These are phyloP conservation scores for Fagus sylvatica DNA, from an alignment of 306 rosid genomes.

Conservation along the genomic window DNA sequence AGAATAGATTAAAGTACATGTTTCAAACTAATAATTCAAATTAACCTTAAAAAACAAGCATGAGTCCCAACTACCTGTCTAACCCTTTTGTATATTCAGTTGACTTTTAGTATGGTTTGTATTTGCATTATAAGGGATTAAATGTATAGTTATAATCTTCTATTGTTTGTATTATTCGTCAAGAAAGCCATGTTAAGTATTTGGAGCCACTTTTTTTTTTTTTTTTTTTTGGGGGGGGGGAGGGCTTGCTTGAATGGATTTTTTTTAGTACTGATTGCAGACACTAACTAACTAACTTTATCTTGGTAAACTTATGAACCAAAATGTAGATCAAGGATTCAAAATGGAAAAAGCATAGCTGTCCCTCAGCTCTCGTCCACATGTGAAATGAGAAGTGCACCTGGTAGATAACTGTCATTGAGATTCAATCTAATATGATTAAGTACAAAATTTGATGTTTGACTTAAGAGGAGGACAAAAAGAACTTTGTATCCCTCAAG, in stretches of 20 bases:
- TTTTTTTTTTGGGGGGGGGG: not conserved
- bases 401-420: not conserved
- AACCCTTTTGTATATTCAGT: conserved; percentile 6
- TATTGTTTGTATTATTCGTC: not conserved
- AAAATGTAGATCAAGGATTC: not conserved
- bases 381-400: not conserved
- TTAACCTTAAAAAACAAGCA: not conserved
- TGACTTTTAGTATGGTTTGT: conserved; percentile 16
- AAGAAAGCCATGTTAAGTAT: conserved; percentile 9
- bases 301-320: not conserved
- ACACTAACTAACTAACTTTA: not conserved
- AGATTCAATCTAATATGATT: not conserved
- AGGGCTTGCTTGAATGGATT: not conserved
- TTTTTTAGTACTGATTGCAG: not conserved
- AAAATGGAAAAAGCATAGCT: not conserved
- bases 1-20: conserved; percentile 9
- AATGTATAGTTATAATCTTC: not conserved
- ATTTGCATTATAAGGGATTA: not conserved
- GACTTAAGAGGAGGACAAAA: not conserved
- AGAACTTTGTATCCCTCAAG: not conserved
- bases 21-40: not conserved
- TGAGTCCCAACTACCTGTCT: not conserved
- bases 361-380: not conserved
- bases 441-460: not conserved
- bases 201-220: too few species aligned